Evolutionary conservation across 208 protist genomes (phyloP).

Genomic region (Trypanosoma conorhini): DNA sequence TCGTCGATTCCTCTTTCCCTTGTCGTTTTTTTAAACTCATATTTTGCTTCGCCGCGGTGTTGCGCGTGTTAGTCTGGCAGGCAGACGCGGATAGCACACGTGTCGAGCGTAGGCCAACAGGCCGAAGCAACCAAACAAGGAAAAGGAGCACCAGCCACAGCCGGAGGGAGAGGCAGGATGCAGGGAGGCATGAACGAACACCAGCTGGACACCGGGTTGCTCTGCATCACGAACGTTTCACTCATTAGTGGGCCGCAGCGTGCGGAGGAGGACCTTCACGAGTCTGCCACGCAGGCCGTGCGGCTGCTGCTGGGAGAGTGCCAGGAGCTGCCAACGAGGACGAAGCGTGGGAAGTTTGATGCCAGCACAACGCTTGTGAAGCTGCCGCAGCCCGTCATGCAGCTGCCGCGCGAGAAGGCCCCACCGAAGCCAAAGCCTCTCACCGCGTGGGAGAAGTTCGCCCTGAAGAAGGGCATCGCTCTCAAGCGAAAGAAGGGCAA

Average conservation of each 20-base stretch:
- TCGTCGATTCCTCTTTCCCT: too few species aligned
- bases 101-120: not conserved
- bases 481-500: slow-evolving; percentile 89
- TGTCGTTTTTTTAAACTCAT: too few species aligned
- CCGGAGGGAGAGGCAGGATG: not conserved
- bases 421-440: slow-evolving; percentile 86
- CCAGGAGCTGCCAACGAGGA: slow-evolving; percentile 58
- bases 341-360: slow-evolving; percentile 85
- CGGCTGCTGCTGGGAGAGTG: slow-evolving; percentile 76
- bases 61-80: not conserved
- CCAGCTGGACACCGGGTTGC: slow-evolving; percentile 76
- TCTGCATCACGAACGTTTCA: slow-evolving; percentile 77
- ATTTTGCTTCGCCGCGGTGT: not conserved
- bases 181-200: slow-evolving; percentile 59
- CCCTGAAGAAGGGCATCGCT: slow-evolving; percentile 92
- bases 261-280: slow-evolving; percentile 75
- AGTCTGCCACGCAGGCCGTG: slow-evolving; percentile 57
- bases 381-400: slow-evolving; percentile 84
- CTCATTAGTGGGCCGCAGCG: slow-evolving; percentile 84
- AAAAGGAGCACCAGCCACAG: not conserved
- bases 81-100: not conserved
- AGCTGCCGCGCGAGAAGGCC: slow-evolving; percentile 92
- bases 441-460: slow-evolving; percentile 93
- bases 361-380: slow-evolving; percentile 58
- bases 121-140: not conserved